These are phyloP conservation scores for Corylus americana DNA, from an alignment of 306 rosid genomes.

Conservation along the genomic window DNA sequence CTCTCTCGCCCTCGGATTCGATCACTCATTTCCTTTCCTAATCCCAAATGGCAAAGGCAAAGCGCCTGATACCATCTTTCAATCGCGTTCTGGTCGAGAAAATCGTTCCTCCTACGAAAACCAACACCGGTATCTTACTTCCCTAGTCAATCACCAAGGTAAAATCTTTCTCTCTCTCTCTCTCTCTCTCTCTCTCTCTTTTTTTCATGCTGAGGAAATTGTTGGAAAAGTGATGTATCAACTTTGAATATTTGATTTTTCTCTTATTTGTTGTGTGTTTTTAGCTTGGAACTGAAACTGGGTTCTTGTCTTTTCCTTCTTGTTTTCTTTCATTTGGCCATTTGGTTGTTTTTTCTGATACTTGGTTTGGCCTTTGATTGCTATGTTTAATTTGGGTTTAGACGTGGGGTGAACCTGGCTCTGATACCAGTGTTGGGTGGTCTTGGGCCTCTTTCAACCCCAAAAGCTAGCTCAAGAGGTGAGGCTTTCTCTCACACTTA, in stretches of 20 bases:
- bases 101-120: constrained; percentile 11
- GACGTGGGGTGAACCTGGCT: background rate
- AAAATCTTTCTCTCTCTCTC: background rate
- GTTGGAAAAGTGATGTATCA: background rate
- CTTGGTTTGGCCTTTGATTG: background rate
- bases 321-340: background rate
- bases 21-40: no score
- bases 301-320: background rate
- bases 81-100: constrained; percentile 15
- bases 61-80: constrained; percentile 11
- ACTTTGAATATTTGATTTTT: background rate
- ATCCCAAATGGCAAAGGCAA: constrained; percentile 11
- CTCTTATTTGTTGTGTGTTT: background rate
- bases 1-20: background rate
- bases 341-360: background rate
- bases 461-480: no score
- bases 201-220: background rate
- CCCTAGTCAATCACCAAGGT: constrained; percentile 35
- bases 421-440: no score
- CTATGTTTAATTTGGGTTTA: background rate
- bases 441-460: no score
- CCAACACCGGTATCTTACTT: constrained; percentile 29
- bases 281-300: background rate
- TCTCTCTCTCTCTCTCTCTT: background rate
- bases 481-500: no score